Base-by-base conservation (phyloP, 192 early-diverging fungal genomes). In the Glomus cerebriforme region DNA sequence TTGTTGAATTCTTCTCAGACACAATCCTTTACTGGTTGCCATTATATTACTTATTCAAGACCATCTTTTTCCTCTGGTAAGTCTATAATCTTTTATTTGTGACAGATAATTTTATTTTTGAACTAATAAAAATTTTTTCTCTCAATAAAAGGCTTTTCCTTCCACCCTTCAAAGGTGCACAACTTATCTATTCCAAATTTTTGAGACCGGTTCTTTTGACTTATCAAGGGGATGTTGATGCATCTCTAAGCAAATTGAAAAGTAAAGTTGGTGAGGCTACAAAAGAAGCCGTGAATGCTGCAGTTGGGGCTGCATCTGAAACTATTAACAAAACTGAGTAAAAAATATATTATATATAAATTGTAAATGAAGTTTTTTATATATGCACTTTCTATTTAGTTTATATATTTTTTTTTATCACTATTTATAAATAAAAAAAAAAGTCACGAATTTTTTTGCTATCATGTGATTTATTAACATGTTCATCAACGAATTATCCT, bases 41-140 rank as follows among this genome's bases (percentile, higher is more conserved):
- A 60, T 96, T 99, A 86, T 99, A 97, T 88, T 97, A 94, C 83
- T 83, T 92, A 59, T 88, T 98, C 87, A 99, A 99, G 89, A 92
- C 95, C n/a, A 81, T 90, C 13, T 88, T 98, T 76, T 86, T 97
- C 78, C 81, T 97, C 68, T 99, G 94, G 92, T 88, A 97, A 54
- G 86, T 93, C 83, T 78, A 93, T 67, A 95, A 94, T 74, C 85
- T 85, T 54, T 67, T 5, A 24, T 58, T 19, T 70, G 47, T 37
- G 39, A 19, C 43, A 5, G 24, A 9, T 67, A 37, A 47, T 74
- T 10, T 43, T 29, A 29, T 24, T 72, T 39, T 7, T 70, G 26
- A 26, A n/a, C 13, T 31, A 26, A 75, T 39, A 72, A 17, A 67
- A 9, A 60, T 72, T 43, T 72, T 27, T 67, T 62, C 65, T 31